A percentile compares a stretch with the other conserved stretches of the same genome.
These are phyloP conservation scores for Cyberlindnera xylosilytica DNA, from an alignment of 805 yeast species.

Conservation along the genomic window DNA sequence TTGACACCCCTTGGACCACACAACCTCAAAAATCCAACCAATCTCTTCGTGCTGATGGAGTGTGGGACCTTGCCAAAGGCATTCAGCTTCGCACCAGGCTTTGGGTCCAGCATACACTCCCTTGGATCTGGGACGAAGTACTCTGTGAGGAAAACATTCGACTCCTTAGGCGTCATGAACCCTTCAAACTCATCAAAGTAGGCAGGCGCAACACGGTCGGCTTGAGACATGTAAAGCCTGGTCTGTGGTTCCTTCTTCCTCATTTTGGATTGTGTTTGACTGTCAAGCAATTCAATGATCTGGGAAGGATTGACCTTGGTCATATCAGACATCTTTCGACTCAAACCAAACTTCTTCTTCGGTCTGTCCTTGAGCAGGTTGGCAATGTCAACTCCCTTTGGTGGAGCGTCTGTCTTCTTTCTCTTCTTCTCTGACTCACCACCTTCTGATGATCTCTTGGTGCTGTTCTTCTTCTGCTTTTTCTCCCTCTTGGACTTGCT, in stretches of 20 bases:
- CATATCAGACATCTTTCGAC: constrained; percentile 8
- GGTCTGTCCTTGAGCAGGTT: constrained; percentile 17
- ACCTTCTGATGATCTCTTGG: background rate
- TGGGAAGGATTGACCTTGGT: constrained; percentile 14
- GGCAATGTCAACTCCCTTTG: no score
- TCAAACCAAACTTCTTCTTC: constrained; percentile 4
- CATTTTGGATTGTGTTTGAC: background rate
- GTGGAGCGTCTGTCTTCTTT: no score
- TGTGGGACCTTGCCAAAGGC: constrained; percentile 15
- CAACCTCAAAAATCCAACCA: constrained; percentile 11
- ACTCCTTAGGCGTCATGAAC: constrained; percentile 17
- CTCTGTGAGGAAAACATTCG: constrained; percentile 9
- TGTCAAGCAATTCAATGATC: constrained; percentile 19
- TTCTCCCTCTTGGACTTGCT: background rate
- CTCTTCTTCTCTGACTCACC: background rate
- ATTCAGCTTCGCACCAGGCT: constrained; percentile 10
- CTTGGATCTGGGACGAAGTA: constrained; percentile 12
- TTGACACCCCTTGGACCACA: constrained; percentile 9
- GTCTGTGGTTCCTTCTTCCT: background rate
- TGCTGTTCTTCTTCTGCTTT: background rate
- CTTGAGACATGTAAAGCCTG: constrained; percentile 10
- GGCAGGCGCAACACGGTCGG: constrained; percentile 11
- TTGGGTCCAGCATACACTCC: background rate
- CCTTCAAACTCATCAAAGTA: constrained; percentile 19
- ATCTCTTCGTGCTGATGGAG: constrained; percentile 13